These are phyloP conservation scores for Solanum megistacrolobum DNA, from an alignment of 257 asterid genomes.

Conservation along the genomic window DNA sequence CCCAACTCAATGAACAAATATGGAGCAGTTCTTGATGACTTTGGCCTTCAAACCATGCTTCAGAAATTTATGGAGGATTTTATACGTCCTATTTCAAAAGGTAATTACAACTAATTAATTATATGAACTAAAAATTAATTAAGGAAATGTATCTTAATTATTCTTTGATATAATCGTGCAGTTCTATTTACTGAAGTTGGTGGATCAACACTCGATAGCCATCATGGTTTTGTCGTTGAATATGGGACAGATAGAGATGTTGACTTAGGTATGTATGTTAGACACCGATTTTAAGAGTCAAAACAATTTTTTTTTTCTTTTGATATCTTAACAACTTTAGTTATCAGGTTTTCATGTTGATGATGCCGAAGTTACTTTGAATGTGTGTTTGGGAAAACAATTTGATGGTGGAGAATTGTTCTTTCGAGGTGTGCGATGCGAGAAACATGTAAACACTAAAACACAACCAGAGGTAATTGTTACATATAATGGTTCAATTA, in stretches of 20 bases:
- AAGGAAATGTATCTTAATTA: background rate
- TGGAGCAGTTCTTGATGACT: constrained; percentile 96
- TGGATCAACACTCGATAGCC: constrained; percentile 76
- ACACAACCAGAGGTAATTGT: constrained; percentile 58
- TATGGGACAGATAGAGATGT: constrained; percentile 85
- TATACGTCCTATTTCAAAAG: constrained; percentile 70
- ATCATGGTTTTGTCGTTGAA: constrained; percentile 93
- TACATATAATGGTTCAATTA: background rate
- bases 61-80: constrained; percentile 75
- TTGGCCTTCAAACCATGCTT: constrained; percentile 89
- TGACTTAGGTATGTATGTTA: constrained; percentile 48
- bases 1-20: constrained; percentile 85
- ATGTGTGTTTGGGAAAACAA: constrained; percentile 86
- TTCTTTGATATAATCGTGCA: constrained; percentile 21
- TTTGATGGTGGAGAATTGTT: constrained; percentile 85
- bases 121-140: background rate
- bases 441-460: constrained; percentile 83
- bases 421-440: constrained; percentile 91
- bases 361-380: constrained; percentile 94
- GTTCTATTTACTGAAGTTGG: constrained; percentile 87
- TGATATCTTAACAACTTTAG: too few species aligned
- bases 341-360: constrained; percentile 86
- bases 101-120: constrained; percentile 18
- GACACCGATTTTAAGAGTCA: background rate
- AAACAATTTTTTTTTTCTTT: background rate